These are phyloP conservation scores for Nakazawaea ernobii DNA, from an alignment of 805 yeast species.

Conservation along the genomic window DNA sequence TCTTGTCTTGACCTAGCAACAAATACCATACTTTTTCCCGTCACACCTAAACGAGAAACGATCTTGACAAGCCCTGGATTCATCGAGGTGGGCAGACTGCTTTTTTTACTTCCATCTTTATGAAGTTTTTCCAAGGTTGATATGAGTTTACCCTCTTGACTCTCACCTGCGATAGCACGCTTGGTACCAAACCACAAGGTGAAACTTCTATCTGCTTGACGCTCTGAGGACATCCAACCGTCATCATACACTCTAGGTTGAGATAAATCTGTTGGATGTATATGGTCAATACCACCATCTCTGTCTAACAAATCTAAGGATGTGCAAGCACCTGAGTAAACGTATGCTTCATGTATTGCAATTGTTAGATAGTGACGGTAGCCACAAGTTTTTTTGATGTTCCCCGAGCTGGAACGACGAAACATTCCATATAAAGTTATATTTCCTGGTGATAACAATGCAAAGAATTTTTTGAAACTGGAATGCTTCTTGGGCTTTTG, in stretches of 20 bases:
- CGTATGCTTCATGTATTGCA: constrained; percentile 62
- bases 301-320: constrained; percentile 45
- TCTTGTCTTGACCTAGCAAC: constrained; percentile 80
- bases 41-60: constrained; percentile 53
- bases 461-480: constrained; percentile 55
- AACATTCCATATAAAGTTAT: constrained; percentile 51
- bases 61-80: constrained; percentile 31
- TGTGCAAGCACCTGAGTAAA: constrained; percentile 67
- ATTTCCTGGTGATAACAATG: constrained; percentile 65
- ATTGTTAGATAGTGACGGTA: constrained; percentile 52
- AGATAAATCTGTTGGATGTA: constrained; percentile 48
- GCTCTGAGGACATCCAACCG: constrained; percentile 82
- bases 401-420: constrained; percentile 40
- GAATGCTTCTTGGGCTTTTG: constrained; percentile 67
- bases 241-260: constrained; percentile 72
- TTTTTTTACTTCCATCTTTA: background rate
- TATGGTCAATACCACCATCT: constrained; percentile 33
- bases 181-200: constrained; percentile 80
- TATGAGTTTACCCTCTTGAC: background rate
- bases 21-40: constrained; percentile 67
- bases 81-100: background rate
- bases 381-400: constrained; percentile 37
- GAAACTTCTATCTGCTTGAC: constrained; percentile 69
- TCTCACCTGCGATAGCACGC: constrained; percentile 30
- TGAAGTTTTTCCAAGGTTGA: background rate